Conservation (phyloP, 257 asterid species). For the Solanum corneliomulleri region DNA sequence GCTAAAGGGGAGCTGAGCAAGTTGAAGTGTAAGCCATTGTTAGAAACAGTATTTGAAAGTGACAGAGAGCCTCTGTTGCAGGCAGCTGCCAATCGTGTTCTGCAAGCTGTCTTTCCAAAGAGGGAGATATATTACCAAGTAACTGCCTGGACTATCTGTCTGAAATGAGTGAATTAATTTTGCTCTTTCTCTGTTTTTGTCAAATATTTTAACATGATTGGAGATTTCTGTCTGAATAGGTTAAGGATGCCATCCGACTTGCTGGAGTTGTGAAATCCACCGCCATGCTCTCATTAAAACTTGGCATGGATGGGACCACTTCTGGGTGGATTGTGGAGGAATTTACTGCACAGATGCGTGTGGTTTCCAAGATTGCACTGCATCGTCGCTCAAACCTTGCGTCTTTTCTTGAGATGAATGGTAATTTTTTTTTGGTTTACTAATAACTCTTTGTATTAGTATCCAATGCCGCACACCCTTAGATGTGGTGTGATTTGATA, state of each 20-base stretch:
- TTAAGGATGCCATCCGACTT: conserved; percentile 87
- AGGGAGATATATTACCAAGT: conserved; percentile 88
- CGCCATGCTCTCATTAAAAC: conserved; percentile 49
- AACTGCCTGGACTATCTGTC: conserved; percentile 13
- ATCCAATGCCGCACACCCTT: background rate
- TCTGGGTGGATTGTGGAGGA: conserved; percentile 87
- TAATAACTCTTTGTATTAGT: background rate
- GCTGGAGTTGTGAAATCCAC: conserved; percentile 91
- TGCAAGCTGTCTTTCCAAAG: conserved; percentile 80
- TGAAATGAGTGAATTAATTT: background rate
- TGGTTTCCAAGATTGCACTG: conserved; percentile 88
- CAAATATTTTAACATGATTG: background rate
- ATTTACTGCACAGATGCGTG: conserved; percentile 93
- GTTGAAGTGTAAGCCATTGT: conserved; percentile 59
- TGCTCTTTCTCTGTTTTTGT: background rate
- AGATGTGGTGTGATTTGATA: background rate
- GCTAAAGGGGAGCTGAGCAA: conserved; percentile 40
- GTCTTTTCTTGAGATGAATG: conserved; percentile 69
- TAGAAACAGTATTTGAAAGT: conserved; percentile 81
- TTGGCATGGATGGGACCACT: conserved; percentile 77
- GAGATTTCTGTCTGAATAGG: conserved; percentile 30
- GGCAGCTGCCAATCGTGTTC: conserved; percentile 76
- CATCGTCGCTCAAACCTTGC: conserved; percentile 91
- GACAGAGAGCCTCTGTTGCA: conserved; percentile 86
- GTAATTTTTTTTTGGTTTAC: conserved; percentile 17